These are phyloP conservation scores for Suillus decipiens DNA, from an alignment of 768 basidiomycete genomes.

Conservation along the genomic window DNA sequence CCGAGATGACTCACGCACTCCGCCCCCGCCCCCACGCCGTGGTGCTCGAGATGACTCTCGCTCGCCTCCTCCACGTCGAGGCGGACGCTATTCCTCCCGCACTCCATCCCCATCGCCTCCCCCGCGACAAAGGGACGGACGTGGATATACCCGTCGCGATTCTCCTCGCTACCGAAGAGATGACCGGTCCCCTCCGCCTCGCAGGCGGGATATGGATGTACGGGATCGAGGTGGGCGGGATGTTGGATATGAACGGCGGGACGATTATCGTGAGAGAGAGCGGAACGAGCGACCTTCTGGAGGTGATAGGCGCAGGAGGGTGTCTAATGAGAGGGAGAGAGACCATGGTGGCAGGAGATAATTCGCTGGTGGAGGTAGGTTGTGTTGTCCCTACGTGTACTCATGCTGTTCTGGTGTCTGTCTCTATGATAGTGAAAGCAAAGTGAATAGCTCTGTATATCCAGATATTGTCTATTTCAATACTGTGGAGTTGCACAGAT, in stretches of 20 bases:
- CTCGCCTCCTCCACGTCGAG: constrained; percentile 26
- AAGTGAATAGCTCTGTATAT: background rate
- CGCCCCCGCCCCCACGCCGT: constrained; percentile 16
- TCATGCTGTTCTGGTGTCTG: background rate
- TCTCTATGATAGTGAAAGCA: background rate
- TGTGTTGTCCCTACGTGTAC: background rate
- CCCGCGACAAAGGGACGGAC: constrained; percentile 28
- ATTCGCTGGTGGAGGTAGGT: constrained; percentile 7
- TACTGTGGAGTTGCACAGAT: too few relatives aligned
- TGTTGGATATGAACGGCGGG: constrained; percentile 23
- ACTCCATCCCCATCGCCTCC: constrained; percentile 30
- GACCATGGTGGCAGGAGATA: constrained; percentile 23
- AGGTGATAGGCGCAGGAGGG: constrained; percentile 24
- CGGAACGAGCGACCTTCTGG: constrained; percentile 25
- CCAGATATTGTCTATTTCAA: constrained; percentile 1
- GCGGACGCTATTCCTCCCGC: constrained; percentile 17
- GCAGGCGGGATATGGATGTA: constrained; percentile 20
- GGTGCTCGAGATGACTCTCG: constrained; percentile 34
- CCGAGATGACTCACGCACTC: constrained; percentile 20
- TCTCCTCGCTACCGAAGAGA: constrained; percentile 27
- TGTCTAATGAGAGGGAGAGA: constrained; percentile 31
- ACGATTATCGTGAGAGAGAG: constrained; percentile 25
- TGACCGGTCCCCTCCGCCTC: constrained; percentile 24
- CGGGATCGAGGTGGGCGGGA: constrained; percentile 25
- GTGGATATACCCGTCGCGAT: constrained; percentile 22